phyloP scores from a whole-genome alignment of 2,329 filamentous ascomycete species.

The Neurospora crassa region DNA sequence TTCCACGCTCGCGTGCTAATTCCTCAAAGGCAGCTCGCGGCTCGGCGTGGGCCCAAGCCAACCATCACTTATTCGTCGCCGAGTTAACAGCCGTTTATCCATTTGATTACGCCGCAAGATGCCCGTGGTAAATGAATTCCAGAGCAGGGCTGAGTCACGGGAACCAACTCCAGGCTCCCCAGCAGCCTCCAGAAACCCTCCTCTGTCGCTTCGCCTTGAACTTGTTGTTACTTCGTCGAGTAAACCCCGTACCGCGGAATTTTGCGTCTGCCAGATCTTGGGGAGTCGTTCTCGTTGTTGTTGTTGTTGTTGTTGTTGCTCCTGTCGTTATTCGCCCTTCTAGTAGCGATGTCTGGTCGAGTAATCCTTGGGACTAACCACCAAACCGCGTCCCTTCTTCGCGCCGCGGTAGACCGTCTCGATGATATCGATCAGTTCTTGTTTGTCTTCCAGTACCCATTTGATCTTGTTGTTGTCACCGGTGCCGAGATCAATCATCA shows the following conservation, averaged over 20 bases:
- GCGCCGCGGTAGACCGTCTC: slow-evolving; percentile 98
- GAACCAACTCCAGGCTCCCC: neutral
- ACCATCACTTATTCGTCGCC: neutral
- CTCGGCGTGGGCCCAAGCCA: neutral
- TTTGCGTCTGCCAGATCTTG: neutral
- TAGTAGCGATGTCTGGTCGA: slow-evolving; percentile 62
- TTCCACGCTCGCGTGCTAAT: neutral
- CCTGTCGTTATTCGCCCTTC: neutral
- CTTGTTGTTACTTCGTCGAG: neutral
- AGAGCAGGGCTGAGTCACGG: neutral
- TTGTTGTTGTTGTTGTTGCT: neutral
- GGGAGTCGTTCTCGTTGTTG: neutral
- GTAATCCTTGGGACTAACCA: slow-evolving; percentile 84
- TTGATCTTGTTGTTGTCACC: slow-evolving; percentile 99
- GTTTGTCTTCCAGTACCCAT: slow-evolving; percentile 94
- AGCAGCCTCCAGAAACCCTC: neutral
- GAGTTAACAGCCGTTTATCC: neutral
- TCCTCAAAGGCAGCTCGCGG: neutral
- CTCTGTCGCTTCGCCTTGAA: neutral
- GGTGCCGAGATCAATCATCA: slow-evolving; percentile 96
- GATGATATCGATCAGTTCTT: slow-evolving; percentile 96
- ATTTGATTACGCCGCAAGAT: neutral
- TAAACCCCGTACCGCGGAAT: neutral
- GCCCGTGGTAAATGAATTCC: neutral
- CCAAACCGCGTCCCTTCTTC: slow-evolving; percentile 93